Evolutionary conservation across 192 early-diverging fungal genomes (phyloP).

Genomic region (Geranomyces variabilis): DNA sequence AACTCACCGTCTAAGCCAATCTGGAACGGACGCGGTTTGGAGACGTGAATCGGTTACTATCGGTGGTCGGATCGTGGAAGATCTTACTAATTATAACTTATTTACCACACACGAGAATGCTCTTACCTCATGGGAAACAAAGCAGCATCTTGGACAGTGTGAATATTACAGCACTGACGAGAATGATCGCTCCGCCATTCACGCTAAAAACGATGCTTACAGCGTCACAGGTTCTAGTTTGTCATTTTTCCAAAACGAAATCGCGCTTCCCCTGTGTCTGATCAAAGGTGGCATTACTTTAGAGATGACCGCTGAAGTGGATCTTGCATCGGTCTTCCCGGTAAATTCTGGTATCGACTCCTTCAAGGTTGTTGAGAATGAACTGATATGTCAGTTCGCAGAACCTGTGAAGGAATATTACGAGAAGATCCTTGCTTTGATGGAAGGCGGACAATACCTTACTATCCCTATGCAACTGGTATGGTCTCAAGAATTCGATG

Average conservation of each 20-base stretch:
- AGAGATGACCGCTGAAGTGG: slow-evolving; percentile 11
- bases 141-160: not conserved
- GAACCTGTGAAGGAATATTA: slow-evolving; percentile 19
- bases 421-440: slow-evolving; percentile 15
- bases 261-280: slow-evolving; percentile 18
- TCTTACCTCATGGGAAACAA: slow-evolving; percentile 1
- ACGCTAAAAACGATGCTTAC: slow-evolving; percentile 9
- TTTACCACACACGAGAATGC: slow-evolving; percentile 5
- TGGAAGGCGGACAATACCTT: slow-evolving; percentile 6
- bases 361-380: slow-evolving; percentile 14
- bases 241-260: slow-evolving; percentile 4
- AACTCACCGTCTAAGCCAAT: not conserved
- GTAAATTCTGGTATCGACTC: not conserved
- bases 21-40: slow-evolving; percentile 15
- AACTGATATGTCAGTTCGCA: slow-evolving; percentile 23
- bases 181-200: not conserved
- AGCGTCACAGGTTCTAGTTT: slow-evolving; percentile 2
- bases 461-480: slow-evolving; percentile 20
- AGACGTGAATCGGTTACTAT: not conserved
- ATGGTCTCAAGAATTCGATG: slow-evolving; percentile 16
- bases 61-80: slow-evolving; percentile 9
- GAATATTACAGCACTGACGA: not conserved
- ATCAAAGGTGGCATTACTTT: slow-evolving; percentile 12
- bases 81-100: slow-evolving; percentile 12
- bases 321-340: slow-evolving; percentile 4